Evolutionary conservation across 2,329 filamentous ascomycete genomes (phyloP).

Genomic region (Aspergillus floridensis): DNA sequence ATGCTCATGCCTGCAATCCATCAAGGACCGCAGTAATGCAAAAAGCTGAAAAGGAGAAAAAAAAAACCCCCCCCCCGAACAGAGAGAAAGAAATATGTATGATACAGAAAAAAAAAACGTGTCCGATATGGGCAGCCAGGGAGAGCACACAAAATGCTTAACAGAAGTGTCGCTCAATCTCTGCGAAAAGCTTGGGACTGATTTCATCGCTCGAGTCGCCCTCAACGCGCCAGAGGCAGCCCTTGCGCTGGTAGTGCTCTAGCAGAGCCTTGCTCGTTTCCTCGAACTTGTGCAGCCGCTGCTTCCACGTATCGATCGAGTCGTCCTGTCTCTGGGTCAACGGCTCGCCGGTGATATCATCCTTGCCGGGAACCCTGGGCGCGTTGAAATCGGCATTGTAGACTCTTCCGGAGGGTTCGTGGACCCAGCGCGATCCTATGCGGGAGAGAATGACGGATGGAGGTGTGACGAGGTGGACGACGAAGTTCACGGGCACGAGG

Average conservation of each 20-base stretch:
- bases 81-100: conserved; percentile 12
- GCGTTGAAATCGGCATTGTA: conserved; percentile 95
- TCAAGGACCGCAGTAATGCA: conserved; percentile 7
- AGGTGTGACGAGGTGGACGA: conserved; percentile 82
- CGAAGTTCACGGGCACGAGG: conserved; percentile 91
- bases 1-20: conserved; percentile 1
- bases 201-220: conserved; percentile 95
- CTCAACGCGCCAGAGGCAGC: conserved; percentile 80
- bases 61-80: not conserved
- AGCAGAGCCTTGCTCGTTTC: conserved; percentile 82
- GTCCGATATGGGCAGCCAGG: conserved; percentile 11
- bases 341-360: conserved; percentile 87
- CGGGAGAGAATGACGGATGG: conserved; percentile 82
- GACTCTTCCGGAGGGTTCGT: conserved; percentile 83
- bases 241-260: conserved; percentile 82
- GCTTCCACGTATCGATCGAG: conserved; percentile 78
- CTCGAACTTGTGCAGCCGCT: conserved; percentile 76
- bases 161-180: conserved; percentile 76
- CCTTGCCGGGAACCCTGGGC: conserved; percentile 73
- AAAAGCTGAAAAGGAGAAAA: conserved; percentile 3
- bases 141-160: conserved; percentile 11
- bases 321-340: conserved; percentile 83
- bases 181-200: conserved; percentile 77
- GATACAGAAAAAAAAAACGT: conserved; percentile 17
- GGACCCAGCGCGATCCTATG: conserved; percentile 90